phyloP scores from a whole-genome alignment of 1,284 basidiomycete genomes.

The Anthracocystis walkeri region DNA sequence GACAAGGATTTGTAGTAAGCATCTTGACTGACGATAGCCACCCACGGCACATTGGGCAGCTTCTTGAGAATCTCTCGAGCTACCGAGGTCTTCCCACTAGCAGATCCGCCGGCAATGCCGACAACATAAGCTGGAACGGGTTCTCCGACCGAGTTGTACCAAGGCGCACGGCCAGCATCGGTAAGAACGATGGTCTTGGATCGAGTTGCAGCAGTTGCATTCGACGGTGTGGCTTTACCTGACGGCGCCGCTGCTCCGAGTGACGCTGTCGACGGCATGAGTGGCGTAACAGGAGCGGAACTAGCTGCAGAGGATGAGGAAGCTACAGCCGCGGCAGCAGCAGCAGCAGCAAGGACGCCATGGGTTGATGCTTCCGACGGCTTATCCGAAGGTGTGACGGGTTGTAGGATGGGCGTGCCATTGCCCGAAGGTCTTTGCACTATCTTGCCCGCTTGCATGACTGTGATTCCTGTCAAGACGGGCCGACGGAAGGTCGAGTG shows the following conservation, averaged over 20 bases:
- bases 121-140: constrained; percentile 79
- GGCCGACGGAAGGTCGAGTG: not conserved
- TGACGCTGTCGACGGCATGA: constrained; percentile 16
- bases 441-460: constrained; percentile 43
- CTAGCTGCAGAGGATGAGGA: not conserved
- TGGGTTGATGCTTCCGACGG: constrained; percentile 13
- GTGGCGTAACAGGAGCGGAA: constrained; percentile 7
- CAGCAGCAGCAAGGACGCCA: constrained; percentile 30
- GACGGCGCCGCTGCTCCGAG: constrained; percentile 10
- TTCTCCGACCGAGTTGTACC: constrained; percentile 80
- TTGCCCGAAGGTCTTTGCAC: constrained; percentile 43
- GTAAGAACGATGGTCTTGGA: constrained; percentile 57
- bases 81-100: constrained; percentile 86
- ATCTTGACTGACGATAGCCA: constrained; percentile 75
- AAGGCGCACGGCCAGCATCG: constrained; percentile 70
- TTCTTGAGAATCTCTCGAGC: constrained; percentile 57
- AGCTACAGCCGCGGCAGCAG: constrained; percentile 24
- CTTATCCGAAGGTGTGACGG: constrained; percentile 28
- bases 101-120: constrained; percentile 91
- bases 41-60: constrained; percentile 66
- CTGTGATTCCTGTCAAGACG: not conserved
- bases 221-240: constrained; percentile 15
- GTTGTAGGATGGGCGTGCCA: constrained; percentile 46
- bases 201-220: constrained; percentile 26
- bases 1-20: constrained; percentile 89